A percentile compares a stretch with the other conserved stretches of the same genome.
Conservation (phyloP, 345 rosid species). For the Brassica napus region Da-Ae NC_063451.1:992001-992500, state of each 20-base stretch:
- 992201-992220: conserved; percentile 6
- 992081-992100: not conserved
- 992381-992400: conserved; percentile 69
- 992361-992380: conserved; percentile 71
- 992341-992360: conserved; percentile 89
- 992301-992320: conserved; percentile 51
- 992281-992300: conserved; percentile 44
- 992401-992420: conserved; percentile 70
- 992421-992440: conserved; percentile 75
- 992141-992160: not conserved
- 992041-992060: not conserved
- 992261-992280: conserved; percentile 59
- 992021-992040: not conserved
- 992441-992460: not conserved
- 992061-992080: not conserved
- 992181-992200: not conserved
- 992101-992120: not conserved
- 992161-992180: not conserved
- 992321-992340: conserved; percentile 94
- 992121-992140: not conserved
- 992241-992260: conserved; percentile 89
- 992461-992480: not conserved
- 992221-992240: conserved; percentile 98
- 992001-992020: not conserved
- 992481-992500: not conserved